Base-by-base conservation (phyloP, 2,329 filamentous ascomycete species). In the Phyllosticta capitalensis region DNA sequence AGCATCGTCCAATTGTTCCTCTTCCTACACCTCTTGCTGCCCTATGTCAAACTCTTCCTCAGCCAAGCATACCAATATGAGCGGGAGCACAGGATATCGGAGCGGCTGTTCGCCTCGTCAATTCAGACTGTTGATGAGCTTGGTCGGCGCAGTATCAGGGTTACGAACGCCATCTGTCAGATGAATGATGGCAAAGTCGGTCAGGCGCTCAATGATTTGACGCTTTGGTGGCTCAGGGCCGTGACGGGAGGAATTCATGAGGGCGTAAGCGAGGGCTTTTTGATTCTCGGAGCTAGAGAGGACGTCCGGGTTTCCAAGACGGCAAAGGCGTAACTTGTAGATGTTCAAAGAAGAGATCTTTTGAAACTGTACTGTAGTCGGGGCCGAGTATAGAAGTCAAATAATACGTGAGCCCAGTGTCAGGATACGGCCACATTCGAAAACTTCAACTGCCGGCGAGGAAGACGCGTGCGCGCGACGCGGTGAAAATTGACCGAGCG, bases 181-280 rank as follows among this genome's bases (percentile, higher is more conserved):
- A 79, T 88, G 72, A 82, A 85, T 21, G 83, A 88, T 61, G 86
- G 86, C 0, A 81, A 78, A 61, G 73, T 88, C n/a, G 84, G 85
- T 0, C 78, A 83, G 62, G 74, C 77, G 2, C 68, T 88, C 21
- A 77, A 80, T 19, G 80, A 82, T 30, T 67, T 81, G 9, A 78
- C 80, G 2, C 69, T 79, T 2, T 90, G 86, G 83, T 80, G 83
- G 66, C 71, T 87, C 1, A 79, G 85, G 63, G 82, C 84, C 20
- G 74, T 90, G 55, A 79, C 83, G 1, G 85, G 83, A 14, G 88
- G 87, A 0, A 75, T 90, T 50, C 83, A 84, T 65, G 84, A 89
- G 64, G 85, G 87, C 5, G 74, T 78, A 38, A 78, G 76, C 1
- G 79, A 83, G 62, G 82, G 82, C 0, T 74, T 83, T 69, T 68